Conservation (phyloP, 2,329 filamentous ascomycete genomes). For the Verticillium klebahnii region DNA sequence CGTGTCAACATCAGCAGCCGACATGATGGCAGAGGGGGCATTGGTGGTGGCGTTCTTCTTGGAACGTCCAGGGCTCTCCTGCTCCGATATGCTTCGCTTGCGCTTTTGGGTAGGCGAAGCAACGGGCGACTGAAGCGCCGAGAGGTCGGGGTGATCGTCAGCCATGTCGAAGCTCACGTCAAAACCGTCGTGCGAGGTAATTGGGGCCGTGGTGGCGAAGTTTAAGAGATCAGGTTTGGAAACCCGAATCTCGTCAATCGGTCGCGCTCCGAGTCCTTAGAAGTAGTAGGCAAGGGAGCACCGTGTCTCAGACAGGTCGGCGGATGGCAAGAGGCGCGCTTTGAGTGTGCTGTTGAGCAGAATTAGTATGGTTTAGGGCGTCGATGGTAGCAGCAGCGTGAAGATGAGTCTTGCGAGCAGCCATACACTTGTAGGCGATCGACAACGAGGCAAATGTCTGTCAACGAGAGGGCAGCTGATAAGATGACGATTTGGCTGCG, state of each 20-base stretch:
- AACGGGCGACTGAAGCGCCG: slow-evolving; percentile 20
- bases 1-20: slow-evolving; percentile 35
- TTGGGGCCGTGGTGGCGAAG: background rate
- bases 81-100: slow-evolving; percentile 45
- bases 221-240: background rate
- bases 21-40: slow-evolving; percentile 37
- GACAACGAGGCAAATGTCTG: background rate
- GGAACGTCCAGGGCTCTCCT: slow-evolving; percentile 42
- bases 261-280: background rate
- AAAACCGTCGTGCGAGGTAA: background rate
- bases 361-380: background rate
- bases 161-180: slow-evolving; percentile 32
- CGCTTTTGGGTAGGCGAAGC: slow-evolving; percentile 46
- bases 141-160: slow-evolving; percentile 46
- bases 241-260: background rate
- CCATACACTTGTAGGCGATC: background rate
- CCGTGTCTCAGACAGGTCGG: background rate
- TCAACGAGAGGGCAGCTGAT: background rate
- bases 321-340: background rate
- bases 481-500: too few relatives aligned
- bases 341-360: background rate
- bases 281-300: background rate
- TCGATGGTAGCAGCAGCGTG: background rate
- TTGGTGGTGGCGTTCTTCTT: slow-evolving; percentile 37
- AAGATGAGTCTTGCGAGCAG: background rate